Evolutionary conservation across 2,329 filamentous ascomycete species (phyloP), one percentile per base, ranked within the genome.

Genomic region (Didymosphaeria variabile): DNA sequence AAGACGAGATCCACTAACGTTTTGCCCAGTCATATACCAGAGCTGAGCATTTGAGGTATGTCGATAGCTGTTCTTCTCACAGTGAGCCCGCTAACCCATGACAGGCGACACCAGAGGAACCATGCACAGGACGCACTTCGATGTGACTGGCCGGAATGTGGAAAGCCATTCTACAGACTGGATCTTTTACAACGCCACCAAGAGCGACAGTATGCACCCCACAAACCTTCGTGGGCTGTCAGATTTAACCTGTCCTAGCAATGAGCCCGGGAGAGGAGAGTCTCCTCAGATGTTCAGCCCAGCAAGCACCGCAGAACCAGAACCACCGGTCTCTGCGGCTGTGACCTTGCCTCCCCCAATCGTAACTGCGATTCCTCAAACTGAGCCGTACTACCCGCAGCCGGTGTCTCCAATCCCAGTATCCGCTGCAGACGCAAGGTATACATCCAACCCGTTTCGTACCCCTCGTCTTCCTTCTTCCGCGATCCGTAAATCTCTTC

Each of bases 71-170:
- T 38, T 23, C 31, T 12, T 21, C 21, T 23, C 40, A 44, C 40
- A 26, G 29, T 32, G 29, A 32, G 7, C 26, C 15, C 17, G 8
- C 57, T 66, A 51, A 67, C 51, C 52, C 55, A 12, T 15, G 49
- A 17, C 57, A 82, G 81, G 65, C 79, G 81, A 60, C 81, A 83
- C 63, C 78, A 82, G 63, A 79, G 80, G 57, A 83, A 83, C 58
- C 81, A 83, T 63, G 77, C 77, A 36, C 77, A 79, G 38, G 78
- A 79, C 55, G 72, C 75, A 7, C 74, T 80, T 40, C 67, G 73
- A 6, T 83, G 81, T 67, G 75, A 80, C 32, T 73, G 76, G 32
- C 67, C 76, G 19, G 72, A 73, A 29, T 83, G 81, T 67, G 77
- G 74, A 17, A 80, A 80, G 58, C 73, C 75, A 1, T 83, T 83